phyloP scores from a whole-genome alignment of 108 stramenopile species.

The Stephanodiscus triporus region DNA sequence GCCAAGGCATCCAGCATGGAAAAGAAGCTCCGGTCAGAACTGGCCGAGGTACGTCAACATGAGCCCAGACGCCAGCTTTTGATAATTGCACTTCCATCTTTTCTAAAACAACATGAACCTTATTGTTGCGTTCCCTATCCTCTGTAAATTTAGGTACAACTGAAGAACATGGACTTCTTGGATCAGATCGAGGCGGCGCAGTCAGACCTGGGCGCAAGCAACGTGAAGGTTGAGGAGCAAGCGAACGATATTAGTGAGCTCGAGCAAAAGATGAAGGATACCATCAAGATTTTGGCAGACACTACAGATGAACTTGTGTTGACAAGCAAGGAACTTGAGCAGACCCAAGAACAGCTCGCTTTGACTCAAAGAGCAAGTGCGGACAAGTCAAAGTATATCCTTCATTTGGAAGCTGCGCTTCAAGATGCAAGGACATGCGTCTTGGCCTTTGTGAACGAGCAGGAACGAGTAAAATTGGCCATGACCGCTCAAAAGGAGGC shows the following conservation, averaged over 20 bases:
- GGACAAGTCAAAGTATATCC: slow-evolving; percentile 9
- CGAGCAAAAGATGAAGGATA: neutral
- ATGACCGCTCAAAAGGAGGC: slow-evolving; percentile 32
- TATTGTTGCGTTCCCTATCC: no score
- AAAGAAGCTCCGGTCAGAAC: slow-evolving; percentile 19
- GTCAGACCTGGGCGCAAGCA: slow-evolving; percentile 9
- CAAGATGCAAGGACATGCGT: slow-evolving; percentile 12
- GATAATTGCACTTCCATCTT: no score
- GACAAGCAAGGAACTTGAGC: neutral
- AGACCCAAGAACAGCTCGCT: slow-evolving; percentile 7
- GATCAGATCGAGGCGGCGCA: slow-evolving; percentile 25
- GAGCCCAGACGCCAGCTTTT: no score
- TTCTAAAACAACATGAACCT: no score
- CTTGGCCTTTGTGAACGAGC: slow-evolving; percentile 15
- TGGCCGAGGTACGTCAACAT: slow-evolving; percentile 30
- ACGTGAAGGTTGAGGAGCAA: slow-evolving; percentile 2
- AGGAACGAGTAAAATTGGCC: slow-evolving; percentile 13
- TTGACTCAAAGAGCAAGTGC: neutral
- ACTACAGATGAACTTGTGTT: slow-evolving; percentile 1
- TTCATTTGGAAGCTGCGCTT: slow-evolving; percentile 17
- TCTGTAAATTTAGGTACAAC: neutral
- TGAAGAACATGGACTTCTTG: slow-evolving; percentile 45
- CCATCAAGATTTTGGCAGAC: slow-evolving; percentile 3
- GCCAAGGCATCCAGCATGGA: slow-evolving; percentile 17
- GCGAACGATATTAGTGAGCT: neutral